phyloP scores from a whole-genome alignment of 352 stramenopile species.

The Phytopythium chamaehyphon region DNA sequence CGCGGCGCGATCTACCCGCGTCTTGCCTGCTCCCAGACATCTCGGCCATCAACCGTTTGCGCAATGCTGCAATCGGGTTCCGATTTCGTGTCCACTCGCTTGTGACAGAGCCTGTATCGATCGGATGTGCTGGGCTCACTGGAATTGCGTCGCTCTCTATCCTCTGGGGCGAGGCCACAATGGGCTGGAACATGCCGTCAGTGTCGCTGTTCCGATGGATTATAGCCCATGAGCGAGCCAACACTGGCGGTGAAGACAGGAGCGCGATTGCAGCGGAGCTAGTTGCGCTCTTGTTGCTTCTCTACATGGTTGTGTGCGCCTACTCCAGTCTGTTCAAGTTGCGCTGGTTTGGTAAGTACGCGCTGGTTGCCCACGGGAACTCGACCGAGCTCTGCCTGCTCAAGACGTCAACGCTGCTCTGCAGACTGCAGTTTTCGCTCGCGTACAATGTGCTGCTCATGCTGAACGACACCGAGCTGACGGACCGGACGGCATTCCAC shows the following conservation, averaged over 20 bases:
- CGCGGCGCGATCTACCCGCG: conserved; percentile 17
- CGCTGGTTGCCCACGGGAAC: conserved; percentile 45
- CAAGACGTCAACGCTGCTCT: conserved; percentile 57
- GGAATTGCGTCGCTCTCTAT: conserved; percentile 40
- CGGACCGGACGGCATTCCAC: conserved; percentile 48
- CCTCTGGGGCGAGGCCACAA: conserved; percentile 65
- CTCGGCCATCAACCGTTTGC: conserved; percentile 21
- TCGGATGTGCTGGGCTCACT: conserved; percentile 21
- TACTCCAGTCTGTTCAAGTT: conserved; percentile 64
- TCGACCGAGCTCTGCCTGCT: conserved; percentile 57
- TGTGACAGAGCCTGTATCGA: conserved; percentile 23
- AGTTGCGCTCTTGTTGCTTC: conserved; percentile 32
- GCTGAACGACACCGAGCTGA: conserved; percentile 31
- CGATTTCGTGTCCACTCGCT: conserved; percentile 19
- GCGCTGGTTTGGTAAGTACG: conserved; percentile 43
- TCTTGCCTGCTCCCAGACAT: conserved; percentile 36
- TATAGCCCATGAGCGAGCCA: conserved; percentile 7
- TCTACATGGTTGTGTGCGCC: conserved; percentile 57
- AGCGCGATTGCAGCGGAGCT: conserved; percentile 27
- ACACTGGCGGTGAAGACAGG: background rate
- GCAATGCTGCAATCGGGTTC: conserved; percentile 16
- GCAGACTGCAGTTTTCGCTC: conserved; percentile 65
- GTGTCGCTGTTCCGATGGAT: conserved; percentile 26
- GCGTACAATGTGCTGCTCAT: conserved; percentile 66
- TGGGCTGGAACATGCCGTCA: conserved; percentile 37